Evolutionary conservation across 2,329 filamentous ascomycete species (phyloP).

Genomic region (Epichloe coenophiala): DNA sequence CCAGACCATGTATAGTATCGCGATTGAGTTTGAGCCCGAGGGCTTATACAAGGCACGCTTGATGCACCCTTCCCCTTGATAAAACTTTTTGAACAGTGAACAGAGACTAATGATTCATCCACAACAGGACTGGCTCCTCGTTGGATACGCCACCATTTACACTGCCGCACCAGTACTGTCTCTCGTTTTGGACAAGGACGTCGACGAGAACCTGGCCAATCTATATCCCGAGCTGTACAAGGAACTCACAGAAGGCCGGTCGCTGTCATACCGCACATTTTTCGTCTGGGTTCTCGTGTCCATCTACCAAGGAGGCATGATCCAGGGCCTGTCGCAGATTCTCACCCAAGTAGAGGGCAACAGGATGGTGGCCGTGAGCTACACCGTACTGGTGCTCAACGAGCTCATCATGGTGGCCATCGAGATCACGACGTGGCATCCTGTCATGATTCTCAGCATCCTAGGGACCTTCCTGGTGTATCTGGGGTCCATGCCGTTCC

Average conservation of each 20-base stretch:
- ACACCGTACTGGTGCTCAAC: slow-evolving; percentile 84
- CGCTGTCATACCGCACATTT: slow-evolving; percentile 83
- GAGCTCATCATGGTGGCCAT: slow-evolving; percentile 96
- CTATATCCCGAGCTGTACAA: slow-evolving; percentile 97
- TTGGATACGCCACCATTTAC: slow-evolving; percentile 93
- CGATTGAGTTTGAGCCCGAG: slow-evolving; percentile 81
- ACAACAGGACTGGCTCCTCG: slow-evolving; percentile 77
- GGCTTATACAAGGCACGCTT: slow-evolving; percentile 63
- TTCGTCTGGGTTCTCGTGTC: slow-evolving; percentile 94
- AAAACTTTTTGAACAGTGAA: background rate
- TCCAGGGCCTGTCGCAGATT: slow-evolving; percentile 86
- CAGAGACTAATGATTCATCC: slow-evolving; percentile 15
- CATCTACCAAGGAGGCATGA: slow-evolving; percentile 88
- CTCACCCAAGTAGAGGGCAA: slow-evolving; percentile 63
- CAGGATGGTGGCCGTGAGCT: slow-evolving; percentile 78
- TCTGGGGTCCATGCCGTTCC: slow-evolving; percentile 68
- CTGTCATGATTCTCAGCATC: slow-evolving; percentile 75
- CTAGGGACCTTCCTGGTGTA: slow-evolving; percentile 74
- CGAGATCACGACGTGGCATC: slow-evolving; percentile 94
- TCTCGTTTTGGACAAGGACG: slow-evolving; percentile 85
- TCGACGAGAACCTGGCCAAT: slow-evolving; percentile 85
- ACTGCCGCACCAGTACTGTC: slow-evolving; percentile 89
- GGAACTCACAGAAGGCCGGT: slow-evolving; percentile 80
- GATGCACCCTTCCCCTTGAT: background rate
- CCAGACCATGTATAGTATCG: slow-evolving; percentile 95